Evolutionary conservation across 2,329 filamentous ascomycete genomes (phyloP), one percentile per base, ranked within the genome.

Genomic region (Curvularia spicifera): DNA sequence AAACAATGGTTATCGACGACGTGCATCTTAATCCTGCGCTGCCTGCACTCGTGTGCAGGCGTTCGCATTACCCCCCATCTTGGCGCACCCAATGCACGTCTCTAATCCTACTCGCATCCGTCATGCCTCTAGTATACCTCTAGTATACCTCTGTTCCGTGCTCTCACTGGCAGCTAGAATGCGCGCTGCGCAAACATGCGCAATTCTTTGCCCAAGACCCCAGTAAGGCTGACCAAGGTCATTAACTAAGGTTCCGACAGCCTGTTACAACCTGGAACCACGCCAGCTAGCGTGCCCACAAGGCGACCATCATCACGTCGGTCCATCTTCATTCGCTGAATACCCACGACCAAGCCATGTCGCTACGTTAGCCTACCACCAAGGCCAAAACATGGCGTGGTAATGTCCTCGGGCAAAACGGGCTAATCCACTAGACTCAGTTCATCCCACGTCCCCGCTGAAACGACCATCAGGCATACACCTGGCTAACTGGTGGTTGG

Each of bases 1-100:
- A 42, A 51, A 56, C 44, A 53, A 53, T 51, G 52, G 43, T 39
- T 61, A 70, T 66, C 57, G 54, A 72, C 71, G 69, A 68, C 70
- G 71, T 68, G 71, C 71, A 72, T 64, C 44, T 13, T 26, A 37
- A 20, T 43, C 47, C 18, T 13, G n/a, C 53, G 53, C 43, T 40
- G 49, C 15, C 45, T 31, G 54, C 31, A 44, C 48, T 10, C 51
- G n/a, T 51, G 31, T 53, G 40, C 48, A 39, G 50, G 33, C 56
- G 40, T 44, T 57, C 56, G 50, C 57, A 58, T 53, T 46, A 18
- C 33, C 18, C 46, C 45, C 39, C 49, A 15, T 54, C n/a, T 55
- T 40, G 37, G 54, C 45, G 44, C 31, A 6, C 20, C 58, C n/a
- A 37, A 37, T 37, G 35, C 35, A 18, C 35, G 13, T n/a, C 13